Conservation (phyloP, 371 early-diverging fungal genomes). For the Actinomucor elegans region DNA sequence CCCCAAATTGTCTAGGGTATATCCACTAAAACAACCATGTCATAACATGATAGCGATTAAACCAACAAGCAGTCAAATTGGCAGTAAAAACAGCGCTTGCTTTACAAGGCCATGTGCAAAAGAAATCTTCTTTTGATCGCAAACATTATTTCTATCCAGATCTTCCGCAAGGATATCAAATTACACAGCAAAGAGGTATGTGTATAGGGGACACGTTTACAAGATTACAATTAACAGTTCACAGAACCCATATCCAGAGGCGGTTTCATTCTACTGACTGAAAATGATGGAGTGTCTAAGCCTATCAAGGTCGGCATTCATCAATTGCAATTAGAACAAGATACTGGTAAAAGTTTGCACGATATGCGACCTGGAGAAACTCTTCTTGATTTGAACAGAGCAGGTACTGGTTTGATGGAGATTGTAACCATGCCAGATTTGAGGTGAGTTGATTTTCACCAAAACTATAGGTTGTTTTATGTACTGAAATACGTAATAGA, state of each 20-base stretch:
- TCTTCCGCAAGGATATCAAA: constrained; percentile 91
- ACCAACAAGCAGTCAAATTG: constrained; percentile 67
- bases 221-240: background rate
- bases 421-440: constrained; percentile 90
- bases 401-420: constrained; percentile 86
- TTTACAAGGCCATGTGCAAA: constrained; percentile 66
- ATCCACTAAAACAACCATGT: no score
- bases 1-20: no score
- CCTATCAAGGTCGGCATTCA: constrained; percentile 65
- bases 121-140: constrained; percentile 78
- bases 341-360: constrained; percentile 85
- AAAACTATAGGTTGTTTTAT: no score
- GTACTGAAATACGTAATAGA: constrained; percentile 18
- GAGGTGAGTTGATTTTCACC: constrained; percentile 21
- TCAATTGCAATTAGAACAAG: constrained; percentile 91
- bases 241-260: constrained; percentile 70
- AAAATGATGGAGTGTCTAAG: constrained; percentile 55
- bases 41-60: constrained; percentile 72
- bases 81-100: constrained; percentile 78
- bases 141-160: constrained; percentile 96
- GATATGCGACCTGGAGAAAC: constrained; percentile 61
- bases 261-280: constrained; percentile 53
- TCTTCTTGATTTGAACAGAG: constrained; percentile 85
- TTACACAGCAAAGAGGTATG: constrained; percentile 82
- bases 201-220: background rate